Conservation (phyloP, 352 stramenopile genomes). For the Pythium sukuiense region DNA sequence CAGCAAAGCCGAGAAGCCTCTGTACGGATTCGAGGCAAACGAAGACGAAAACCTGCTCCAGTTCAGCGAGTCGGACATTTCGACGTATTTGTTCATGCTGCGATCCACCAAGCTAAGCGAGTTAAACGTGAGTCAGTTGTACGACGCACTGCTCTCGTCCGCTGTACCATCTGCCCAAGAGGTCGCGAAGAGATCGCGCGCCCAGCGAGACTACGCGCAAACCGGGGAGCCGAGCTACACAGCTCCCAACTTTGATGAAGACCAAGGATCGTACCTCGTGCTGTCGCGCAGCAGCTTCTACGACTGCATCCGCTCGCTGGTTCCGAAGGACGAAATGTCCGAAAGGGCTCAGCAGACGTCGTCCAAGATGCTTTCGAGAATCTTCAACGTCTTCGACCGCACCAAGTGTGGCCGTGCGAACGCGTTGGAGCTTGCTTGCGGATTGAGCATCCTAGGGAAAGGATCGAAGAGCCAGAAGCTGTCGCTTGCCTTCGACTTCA, state of each 20-base stretch:
- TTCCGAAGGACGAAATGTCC: constrained; percentile 73
- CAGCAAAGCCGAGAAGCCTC: constrained; percentile 81
- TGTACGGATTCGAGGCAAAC: constrained; percentile 85
- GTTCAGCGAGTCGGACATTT: constrained; percentile 85
- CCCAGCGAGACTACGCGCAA: constrained; percentile 33
- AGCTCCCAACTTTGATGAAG: constrained; percentile 57
- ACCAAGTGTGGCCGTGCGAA: constrained; percentile 82
- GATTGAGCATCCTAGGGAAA: constrained; percentile 81
- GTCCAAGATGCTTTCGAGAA: constrained; percentile 76
- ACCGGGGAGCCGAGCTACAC: background rate
- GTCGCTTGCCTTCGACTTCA: constrained; percentile 84
- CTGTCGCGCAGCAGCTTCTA: constrained; percentile 84
- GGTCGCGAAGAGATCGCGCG: constrained; percentile 59
- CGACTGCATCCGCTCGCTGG: constrained; percentile 81
- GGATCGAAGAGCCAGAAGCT: constrained; percentile 88
- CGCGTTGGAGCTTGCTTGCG: constrained; percentile 81
- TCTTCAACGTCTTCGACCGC: constrained; percentile 88
- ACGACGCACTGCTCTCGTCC: constrained; percentile 73
- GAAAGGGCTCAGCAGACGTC: constrained; percentile 86
- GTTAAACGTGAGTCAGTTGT: constrained; percentile 74
- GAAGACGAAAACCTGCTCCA: constrained; percentile 85
- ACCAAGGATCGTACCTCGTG: constrained; percentile 80
- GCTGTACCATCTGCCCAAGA: constrained; percentile 74
- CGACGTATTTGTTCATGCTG: constrained; percentile 83
- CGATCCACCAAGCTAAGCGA: constrained; percentile 76